Base-by-base conservation (phyloP, 1,139 yeast species). In the Geotrichum cucujoidarum region DNA sequence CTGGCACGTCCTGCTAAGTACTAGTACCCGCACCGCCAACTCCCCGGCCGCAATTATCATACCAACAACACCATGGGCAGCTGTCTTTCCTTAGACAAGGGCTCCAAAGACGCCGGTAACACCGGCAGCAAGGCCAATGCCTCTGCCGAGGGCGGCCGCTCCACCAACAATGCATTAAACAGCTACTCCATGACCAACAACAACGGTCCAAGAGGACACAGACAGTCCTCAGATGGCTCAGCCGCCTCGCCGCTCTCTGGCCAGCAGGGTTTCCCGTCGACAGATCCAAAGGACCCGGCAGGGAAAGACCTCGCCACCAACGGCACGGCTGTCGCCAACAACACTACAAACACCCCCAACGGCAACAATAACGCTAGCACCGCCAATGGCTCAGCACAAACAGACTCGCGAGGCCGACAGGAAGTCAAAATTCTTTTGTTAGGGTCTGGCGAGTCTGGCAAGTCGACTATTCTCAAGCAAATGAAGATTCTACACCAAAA, bases 381-480 rank as follows among this genome's bases (percentile, higher is more conserved):
- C 25, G 16, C 27, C n/a, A 35, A 33, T 18, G 21, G 21, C 14
- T 33, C 38, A 10, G 27, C 20, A 11, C 21, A 25, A 16, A 21
- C 27, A 13, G 40, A 34, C n/a, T 34, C 45, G 13, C 37, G 33
- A 22, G 48, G 48, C 10, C 39, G 48, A 5, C 53, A 63, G 39
- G 74, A 69, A 53, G 79, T 81, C 49, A 83, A 83, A 63, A 76
- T 83, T 45, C 70, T 83, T 36, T 70, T 83, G 45, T 71, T 83
- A 48, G 90, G 89, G 6, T 79, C 87, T 0, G 90, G 90, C 2
- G 90, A 83, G 60, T 76, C 83, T 53, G 90, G 90, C 8, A 83
- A 83, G 61, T 80, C 87, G 13, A 83, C 90, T 21, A 79, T 83
- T 51, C 77, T 83, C 38, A 83, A 82, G 61, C 90, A 83, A 64